Evolutionary conservation across 2,329 filamentous ascomycete species (phyloP), one percentile per base, ranked within the genome.

Genomic region (Aspergillus brunneoviolaceus): DNA sequence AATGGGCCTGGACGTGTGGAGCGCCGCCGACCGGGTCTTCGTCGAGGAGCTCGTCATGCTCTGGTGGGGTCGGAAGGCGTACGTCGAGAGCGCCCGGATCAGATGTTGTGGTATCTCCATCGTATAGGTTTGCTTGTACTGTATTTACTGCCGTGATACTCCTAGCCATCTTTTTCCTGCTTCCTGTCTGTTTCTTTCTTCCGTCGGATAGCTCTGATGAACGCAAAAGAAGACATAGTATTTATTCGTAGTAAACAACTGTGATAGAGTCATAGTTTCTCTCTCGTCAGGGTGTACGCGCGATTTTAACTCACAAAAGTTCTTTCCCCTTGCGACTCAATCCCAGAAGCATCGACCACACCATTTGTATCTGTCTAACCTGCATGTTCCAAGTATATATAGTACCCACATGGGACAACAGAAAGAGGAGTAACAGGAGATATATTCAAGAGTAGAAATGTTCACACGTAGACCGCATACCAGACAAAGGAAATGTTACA

Each of bases 1-100:
- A 45, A 82, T 82, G 80, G 79, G 80, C 3, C 74, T 82, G 16
- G 80, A 82, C 62, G 72, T 77, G 16, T 82, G 80, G 80, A 82
- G 79, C 58, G 74, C 73, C 16, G 72, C 77, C 4, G 80, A 82
- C 62, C 74, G 77, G 29, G 62, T 74, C 21, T 82, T 82, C 60
- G 76, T 80, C 12, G 73, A 78, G 60, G 77, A 81, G 59, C 66
- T 82, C 33, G 73, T 80, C n/a, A 63, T 62, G 14, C 67, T 79
- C 1, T 82, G 80, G 77, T 82, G 78, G 78, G 74, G 74, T 21
- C 71, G 79, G 19, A 71, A 74, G 39, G 79, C 78, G 7, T 65
- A 72, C 50, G 77, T 82, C 23, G 74, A 79, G 58, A 75, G 75
- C 42, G 76, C 74, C 19, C 72, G 74, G 27, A 76, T 82, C 53